Conservation (phyloP, 306 rosid genomes). For the cucumber (Cucumis sativus) region DNA sequence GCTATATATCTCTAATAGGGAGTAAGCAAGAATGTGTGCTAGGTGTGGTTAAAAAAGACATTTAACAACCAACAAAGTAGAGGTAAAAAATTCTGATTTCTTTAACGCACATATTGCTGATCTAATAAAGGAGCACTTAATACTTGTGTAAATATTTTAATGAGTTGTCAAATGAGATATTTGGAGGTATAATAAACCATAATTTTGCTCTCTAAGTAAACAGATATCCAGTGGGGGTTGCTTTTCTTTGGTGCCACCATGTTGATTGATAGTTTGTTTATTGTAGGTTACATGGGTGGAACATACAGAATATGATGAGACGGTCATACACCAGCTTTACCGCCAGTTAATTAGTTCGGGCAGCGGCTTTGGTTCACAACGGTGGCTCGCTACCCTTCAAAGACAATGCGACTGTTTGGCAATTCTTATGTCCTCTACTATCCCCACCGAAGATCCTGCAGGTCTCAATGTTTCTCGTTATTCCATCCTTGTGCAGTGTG, state of each 20-base stretch:
- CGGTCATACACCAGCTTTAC: conserved; percentile 42
- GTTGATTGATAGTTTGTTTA: conserved; percentile 8
- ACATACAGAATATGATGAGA: conserved; percentile 69
- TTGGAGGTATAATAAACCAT: not conserved
- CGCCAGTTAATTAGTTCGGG: conserved; percentile 43
- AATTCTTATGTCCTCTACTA: conserved; percentile 32
- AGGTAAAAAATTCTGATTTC: not conserved
- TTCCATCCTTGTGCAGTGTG: not conserved
- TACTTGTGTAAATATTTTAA: not conserved
- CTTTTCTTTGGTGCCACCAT: not conserved
- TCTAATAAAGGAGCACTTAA: not conserved
- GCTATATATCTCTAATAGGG: not conserved
- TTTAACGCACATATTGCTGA: not conserved
- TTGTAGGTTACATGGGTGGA: conserved; percentile 87
- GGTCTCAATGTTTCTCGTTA: conserved; percentile 19
- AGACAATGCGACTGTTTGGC: conserved; percentile 63
- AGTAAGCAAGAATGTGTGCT: not conserved
- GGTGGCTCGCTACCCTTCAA: conserved; percentile 80
- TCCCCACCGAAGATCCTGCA: conserved; percentile 33
- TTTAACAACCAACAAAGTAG: not conserved
- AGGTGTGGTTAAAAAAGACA: not conserved
- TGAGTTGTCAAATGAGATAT: not conserved
- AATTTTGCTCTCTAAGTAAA: no score
- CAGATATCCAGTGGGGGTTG: not conserved
- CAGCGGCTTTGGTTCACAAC: conserved; percentile 66